A percentile compares a stretch with the other conserved stretches of the same genome.
Evolutionary conservation across 2,329 filamentous ascomycete genomes (phyloP).

Genomic region (Dactylellina cionopaga): DNA sequence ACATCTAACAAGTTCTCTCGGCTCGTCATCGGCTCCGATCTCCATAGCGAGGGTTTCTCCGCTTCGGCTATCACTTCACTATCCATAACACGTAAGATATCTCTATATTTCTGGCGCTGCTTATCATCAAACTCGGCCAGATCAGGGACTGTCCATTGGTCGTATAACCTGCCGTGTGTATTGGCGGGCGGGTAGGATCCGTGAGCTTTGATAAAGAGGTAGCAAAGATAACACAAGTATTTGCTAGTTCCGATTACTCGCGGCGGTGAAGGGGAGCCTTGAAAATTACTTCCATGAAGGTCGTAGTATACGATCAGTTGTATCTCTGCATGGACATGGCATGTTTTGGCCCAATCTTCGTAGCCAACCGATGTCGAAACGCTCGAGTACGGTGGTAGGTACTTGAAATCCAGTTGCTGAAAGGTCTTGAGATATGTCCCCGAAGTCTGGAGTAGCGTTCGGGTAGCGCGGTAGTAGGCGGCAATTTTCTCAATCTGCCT

Average conservation of each 20-base stretch:
- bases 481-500: slow-evolving; percentile 38
- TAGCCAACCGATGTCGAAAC: slow-evolving; percentile 18
- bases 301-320: slow-evolving; percentile 65
- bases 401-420: slow-evolving; percentile 13
- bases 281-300: slow-evolving; percentile 30
- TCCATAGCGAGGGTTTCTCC: slow-evolving; percentile 3
- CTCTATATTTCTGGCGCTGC: slow-evolving; percentile 1
- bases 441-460: slow-evolving; percentile 1
- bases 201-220: slow-evolving; percentile 63
- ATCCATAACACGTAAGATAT: slow-evolving; percentile 8
- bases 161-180: slow-evolving; percentile 33
- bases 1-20: slow-evolving; percentile 21
- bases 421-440: neutral
- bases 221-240: slow-evolving; percentile 66
- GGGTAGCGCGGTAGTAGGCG: slow-evolving; percentile 18
- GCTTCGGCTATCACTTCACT: neutral
- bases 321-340: slow-evolving; percentile 65
- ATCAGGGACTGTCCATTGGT: slow-evolving; percentile 36
- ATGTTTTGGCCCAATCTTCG: slow-evolving; percentile 27
- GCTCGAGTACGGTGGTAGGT: slow-evolving; percentile 8
- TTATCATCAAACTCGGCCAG: neutral
- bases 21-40: slow-evolving; percentile 33
- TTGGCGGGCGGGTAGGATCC: slow-evolving; percentile 53
- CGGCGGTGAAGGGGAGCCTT: slow-evolving; percentile 54
- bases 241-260: slow-evolving; percentile 66